Evolutionary conservation across 148 eudicot species (phyloP), one percentile per base, ranked within the genome.

Genomic region (Suaeda aralocaspica): DNA sequence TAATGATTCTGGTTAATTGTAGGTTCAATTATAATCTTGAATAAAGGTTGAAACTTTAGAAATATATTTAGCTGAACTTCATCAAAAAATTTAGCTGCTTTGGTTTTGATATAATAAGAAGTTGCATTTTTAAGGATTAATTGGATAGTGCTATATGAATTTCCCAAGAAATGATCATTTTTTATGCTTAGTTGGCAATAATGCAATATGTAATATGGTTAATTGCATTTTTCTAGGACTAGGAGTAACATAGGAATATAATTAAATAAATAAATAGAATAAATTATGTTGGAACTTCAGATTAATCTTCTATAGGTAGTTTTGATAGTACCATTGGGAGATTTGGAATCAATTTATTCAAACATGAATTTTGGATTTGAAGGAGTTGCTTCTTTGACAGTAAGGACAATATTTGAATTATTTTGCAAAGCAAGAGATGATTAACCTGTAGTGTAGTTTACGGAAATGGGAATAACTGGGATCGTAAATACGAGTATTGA

Each of bases 31-130:
- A 21, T 39, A 61, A 41, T 39, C 66, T 63, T 72, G 41, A 63
- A 51, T 50, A 39, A 64, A 63, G 51, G 29, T 14, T 72, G 62
- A 51, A 63, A 53, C 30, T 63, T 57, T 25, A 31, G 56, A 25
- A 29, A 48, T n/a, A 44, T 41, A 36, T 11, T 33, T 5, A 42
- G 9, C 2, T 46, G n/a, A 46, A 19, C 18, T 14, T 14, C n/a
- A 46, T 15, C 50, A 46, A 46, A 19, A 46, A 46, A 13, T 46
- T 2, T 46, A 46, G 19, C 2, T 46, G 50, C 16, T 46, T 9
- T 46, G 50, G 50, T 46, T 46, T 42, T 46, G n/a, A n/a, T n/a
- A n/a, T n/a, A 34, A 9, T 60, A 34, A 31, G 64, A 31, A 8
- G 64, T 60, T 34, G 57, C 14, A 52, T n/a, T 52, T 52, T 2